Evolutionary conservation across 805 yeast genomes (phyloP), one percentile per base, ranked within the genome.

Genomic region (Tetrapisispora arboricola): DNA sequence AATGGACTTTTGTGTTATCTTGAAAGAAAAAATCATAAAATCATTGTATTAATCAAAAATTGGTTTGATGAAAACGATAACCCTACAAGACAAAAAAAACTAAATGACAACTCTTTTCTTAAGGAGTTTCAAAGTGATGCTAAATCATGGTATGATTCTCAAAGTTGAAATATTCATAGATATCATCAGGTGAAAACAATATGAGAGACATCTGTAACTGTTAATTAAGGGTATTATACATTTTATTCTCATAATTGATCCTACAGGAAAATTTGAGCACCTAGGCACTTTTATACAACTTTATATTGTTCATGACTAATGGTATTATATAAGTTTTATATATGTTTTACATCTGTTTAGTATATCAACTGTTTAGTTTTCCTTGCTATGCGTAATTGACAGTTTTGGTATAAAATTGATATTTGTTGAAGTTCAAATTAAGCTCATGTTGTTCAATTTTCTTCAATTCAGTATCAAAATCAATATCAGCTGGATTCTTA

Each of bases 371-470:
- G n/a, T n/a, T n/a, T n/a, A n/a, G n/a, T n/a, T n/a, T n/a, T n/a
- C n/a, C n/a, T n/a, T 22, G 16, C 16, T 26, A 24, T 42, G 45
- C 18, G 25, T 34, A 34, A 10, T 24, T 24, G 18, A 9, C 29
- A 7, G 7, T 15, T 6, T 28, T 22, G 12, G 27, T 13, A 33
- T 38, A 55, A 32, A 43, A 45, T 27, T 38, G 44, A 31, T 45
- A 57, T 27, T 50, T 51, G 1, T 50, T 54, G 36, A 50, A 57
- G 5, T 47, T 45, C 20, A 44, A 34, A 12, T 50, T 44, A 16
- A 54, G 38, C 50, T 79, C 83, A 54, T 80, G 82, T 18, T 67
- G 73, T 48, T 76, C 80, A 32, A 80, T 68, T 50, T 76, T 84
- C 21, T 61, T 66, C 37, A 75, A 57, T 1, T 80, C 84, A 3